These are phyloP conservation scores for Nicotiana tabacum DNA, from an alignment of 257 asterid genomes.

Conservation along the genomic window DNA sequence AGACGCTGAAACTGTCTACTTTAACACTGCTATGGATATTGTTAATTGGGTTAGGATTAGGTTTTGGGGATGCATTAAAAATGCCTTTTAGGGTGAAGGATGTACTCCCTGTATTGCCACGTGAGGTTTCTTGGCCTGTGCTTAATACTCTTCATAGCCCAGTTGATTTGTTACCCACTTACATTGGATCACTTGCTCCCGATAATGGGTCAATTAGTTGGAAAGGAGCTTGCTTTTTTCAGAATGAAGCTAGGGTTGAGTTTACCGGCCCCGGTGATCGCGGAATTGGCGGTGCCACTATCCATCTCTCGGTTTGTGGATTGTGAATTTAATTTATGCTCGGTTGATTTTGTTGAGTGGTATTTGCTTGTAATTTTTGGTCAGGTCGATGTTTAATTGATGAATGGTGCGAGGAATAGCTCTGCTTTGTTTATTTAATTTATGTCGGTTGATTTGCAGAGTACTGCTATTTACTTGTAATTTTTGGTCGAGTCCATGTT, in stretches of 20 bases:
- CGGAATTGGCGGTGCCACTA: slow-evolving; percentile 79
- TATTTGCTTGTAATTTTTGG: neutral
- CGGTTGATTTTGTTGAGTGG: neutral
- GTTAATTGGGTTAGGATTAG: slow-evolving; percentile 29
- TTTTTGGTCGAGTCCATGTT: neutral
- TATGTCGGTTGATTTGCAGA: neutral
- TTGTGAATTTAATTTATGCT: neutral
- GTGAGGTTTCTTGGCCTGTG: slow-evolving; percentile 89
- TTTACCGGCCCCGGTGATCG: slow-evolving; percentile 64
- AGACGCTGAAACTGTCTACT: neutral
- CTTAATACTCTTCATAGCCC: slow-evolving; percentile 76
- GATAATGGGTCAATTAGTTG: slow-evolving; percentile 73
- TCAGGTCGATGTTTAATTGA: neutral
- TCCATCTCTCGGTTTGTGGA: slow-evolving; percentile 62
- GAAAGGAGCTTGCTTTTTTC: slow-evolving; percentile 87
- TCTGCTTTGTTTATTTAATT: neutral
- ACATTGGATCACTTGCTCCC: slow-evolving; percentile 84
- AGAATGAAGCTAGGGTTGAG: slow-evolving; percentile 71
- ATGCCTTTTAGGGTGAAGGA: slow-evolving; percentile 79
- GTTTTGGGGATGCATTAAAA: slow-evolving; percentile 61
- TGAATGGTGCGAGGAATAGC: neutral
- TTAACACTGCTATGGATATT: neutral
- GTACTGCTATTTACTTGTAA: neutral
- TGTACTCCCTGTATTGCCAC: slow-evolving; percentile 87
- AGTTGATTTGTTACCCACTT: slow-evolving; percentile 86